Evolutionary conservation across 1,284 basidiomycete species (phyloP).

Genomic region (Polyporus tsugae): DNA sequence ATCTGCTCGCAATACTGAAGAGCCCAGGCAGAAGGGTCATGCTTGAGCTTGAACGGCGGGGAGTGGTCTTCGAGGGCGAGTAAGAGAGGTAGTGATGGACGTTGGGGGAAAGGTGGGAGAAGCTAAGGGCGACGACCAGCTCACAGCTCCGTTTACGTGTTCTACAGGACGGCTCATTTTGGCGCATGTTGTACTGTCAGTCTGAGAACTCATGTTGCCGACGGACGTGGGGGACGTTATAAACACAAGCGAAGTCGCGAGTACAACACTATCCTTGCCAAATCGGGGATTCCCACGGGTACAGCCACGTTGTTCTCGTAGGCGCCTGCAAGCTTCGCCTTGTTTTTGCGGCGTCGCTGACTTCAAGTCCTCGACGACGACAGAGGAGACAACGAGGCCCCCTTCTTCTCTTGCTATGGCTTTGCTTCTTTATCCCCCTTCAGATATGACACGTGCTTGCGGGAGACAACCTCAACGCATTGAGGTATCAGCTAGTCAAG

Average conservation of each 20-base stretch:
- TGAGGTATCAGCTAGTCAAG: no score
- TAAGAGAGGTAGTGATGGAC: neutral
- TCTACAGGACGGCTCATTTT: neutral
- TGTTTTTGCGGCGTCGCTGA: neutral
- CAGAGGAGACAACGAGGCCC: neutral
- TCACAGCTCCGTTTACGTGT: neutral
- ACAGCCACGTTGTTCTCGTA: slow-evolving; percentile 4
- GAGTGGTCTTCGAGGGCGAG: neutral
- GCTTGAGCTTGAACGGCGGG: neutral
- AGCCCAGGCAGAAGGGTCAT: slow-evolving; percentile 13
- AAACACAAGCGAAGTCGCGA: neutral
- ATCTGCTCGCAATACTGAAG: slow-evolving; percentile 11
- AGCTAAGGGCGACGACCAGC: neutral
- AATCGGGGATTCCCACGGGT: slow-evolving; percentile 2
- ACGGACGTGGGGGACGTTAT: slow-evolving; percentile 1
- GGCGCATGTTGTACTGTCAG: slow-evolving; percentile 2
- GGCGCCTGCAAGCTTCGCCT: neutral
- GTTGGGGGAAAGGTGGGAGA: neutral
- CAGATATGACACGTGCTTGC: neutral
- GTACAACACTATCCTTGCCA: neutral
- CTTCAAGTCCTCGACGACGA: slow-evolving; percentile 1
- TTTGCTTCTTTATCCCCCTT: neutral
- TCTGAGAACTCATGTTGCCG: slow-evolving; percentile 2
- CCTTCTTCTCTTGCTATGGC: neutral
- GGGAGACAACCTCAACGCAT: neutral